Evolutionary conservation across 306 rosid genomes (phyloP).

Genomic region (Lathyrus tuberosus): DNA sequence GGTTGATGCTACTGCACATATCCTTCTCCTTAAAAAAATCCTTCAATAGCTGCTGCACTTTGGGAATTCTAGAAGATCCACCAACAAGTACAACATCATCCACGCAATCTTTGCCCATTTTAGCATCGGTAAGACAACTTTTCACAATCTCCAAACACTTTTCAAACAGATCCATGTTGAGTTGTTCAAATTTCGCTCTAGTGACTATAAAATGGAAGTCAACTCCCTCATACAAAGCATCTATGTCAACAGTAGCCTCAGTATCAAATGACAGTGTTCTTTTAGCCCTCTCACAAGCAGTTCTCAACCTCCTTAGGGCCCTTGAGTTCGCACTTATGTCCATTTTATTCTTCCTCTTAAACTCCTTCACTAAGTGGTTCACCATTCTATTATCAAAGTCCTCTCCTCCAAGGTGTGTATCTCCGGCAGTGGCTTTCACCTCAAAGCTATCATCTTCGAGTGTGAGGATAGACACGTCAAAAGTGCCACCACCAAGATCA

Average conservation of each 20-base stretch:
- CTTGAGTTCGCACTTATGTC: neutral
- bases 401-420: neutral
- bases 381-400: slow-evolving; percentile 2
- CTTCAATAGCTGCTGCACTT: neutral
- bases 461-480: slow-evolving; percentile 61
- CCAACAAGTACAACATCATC: slow-evolving; percentile 2
- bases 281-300: neutral
- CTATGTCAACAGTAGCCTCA: neutral
- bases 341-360: neutral
- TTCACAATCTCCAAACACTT: neutral
- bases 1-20: neutral
- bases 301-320: neutral
- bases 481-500: slow-evolving; percentile 57
- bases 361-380: neutral
- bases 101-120: neutral
- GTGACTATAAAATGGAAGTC: neutral
- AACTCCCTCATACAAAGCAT: neutral
- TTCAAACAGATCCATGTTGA: neutral
- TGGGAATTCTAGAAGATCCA: neutral
- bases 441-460: slow-evolving; percentile 12
- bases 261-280: neutral
- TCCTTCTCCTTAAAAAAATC: neutral
- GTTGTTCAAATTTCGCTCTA: neutral
- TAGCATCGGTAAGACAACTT: neutral
- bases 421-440: slow-evolving; percentile 28